phyloP scores from a whole-genome alignment of 805 yeast species.

The Metschnikowia similis region DNA sequence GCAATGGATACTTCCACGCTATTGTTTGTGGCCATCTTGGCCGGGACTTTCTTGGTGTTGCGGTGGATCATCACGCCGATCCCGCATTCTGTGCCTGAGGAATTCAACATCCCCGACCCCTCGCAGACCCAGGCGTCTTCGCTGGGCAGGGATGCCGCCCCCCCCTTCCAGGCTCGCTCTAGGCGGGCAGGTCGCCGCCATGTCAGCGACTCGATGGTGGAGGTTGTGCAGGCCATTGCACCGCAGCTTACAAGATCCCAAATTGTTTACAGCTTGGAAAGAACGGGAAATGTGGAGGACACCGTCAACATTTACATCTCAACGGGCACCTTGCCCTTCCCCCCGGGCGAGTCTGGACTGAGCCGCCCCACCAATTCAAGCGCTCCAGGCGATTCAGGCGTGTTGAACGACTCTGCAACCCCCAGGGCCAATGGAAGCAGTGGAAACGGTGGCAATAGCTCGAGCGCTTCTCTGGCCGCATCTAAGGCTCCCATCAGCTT shows the following conservation, averaged over 20 bases:
- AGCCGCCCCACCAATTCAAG: neutral
- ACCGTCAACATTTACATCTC: constrained; percentile 72
- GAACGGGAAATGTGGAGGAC: constrained; percentile 74
- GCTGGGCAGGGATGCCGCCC: neutral
- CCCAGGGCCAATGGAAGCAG: neutral
- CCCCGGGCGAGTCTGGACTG: constrained; percentile 3
- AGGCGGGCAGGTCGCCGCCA: constrained; percentile 33
- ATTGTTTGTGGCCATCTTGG: constrained; percentile 44
- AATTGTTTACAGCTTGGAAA: constrained; percentile 67
- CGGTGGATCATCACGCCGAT: constrained; percentile 66
- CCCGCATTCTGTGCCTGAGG: constrained; percentile 32
- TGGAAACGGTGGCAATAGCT: neutral
- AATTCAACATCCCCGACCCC: constrained; percentile 17
- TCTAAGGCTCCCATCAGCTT: constrained; percentile 9
- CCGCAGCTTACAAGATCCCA: constrained; percentile 68
- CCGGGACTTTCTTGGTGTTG: constrained; percentile 53
- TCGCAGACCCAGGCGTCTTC: constrained; percentile 1
- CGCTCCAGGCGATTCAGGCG: neutral
- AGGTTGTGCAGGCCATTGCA: constrained; percentile 77
- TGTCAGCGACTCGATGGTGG: constrained; percentile 72
- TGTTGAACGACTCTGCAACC: too few species aligned
- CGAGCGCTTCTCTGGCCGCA: neutral
- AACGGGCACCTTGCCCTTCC: constrained; percentile 52
- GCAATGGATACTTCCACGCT: constrained; percentile 53
- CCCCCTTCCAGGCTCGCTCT: constrained; percentile 1